phyloP scores from a whole-genome alignment of 495 filamentous ascomycete genomes.

The Oidiodendron maius region DNA sequence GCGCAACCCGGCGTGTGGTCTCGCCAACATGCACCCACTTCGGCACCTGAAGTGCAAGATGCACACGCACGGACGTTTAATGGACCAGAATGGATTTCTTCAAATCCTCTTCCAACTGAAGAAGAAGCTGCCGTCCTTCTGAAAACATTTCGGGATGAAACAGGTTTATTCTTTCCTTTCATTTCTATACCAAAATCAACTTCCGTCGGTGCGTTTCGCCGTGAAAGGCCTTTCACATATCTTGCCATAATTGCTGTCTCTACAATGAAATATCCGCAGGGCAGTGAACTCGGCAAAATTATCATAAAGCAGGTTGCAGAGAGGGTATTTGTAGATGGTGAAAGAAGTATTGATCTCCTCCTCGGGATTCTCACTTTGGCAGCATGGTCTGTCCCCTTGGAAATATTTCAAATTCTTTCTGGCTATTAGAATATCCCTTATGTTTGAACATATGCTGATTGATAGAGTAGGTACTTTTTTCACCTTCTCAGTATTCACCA shows the following conservation, averaged over 20 bases:
- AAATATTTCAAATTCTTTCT: not conserved
- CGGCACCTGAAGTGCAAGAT: no score
- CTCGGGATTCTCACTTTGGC: conserved; percentile 6
- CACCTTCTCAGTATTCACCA: not conserved
- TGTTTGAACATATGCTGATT: no score
- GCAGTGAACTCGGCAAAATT: not conserved
- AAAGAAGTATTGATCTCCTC: conserved; percentile 12
- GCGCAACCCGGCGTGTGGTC: not conserved
- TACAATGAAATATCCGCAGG: not conserved
- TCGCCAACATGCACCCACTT: not conserved
- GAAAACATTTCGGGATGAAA: conserved; percentile 9
- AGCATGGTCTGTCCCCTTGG: conserved; percentile 3
- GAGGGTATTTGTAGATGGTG: conserved; percentile 1
- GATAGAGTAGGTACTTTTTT: not conserved
- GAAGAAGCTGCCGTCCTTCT: not conserved
- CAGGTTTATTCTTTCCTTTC: conserved; percentile 15
- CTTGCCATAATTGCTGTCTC: conserved; percentile 12
- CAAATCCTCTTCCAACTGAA: not conserved
- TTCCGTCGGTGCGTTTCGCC: conserved; percentile 1
- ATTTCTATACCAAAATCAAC: conserved; percentile 1
- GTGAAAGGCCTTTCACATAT: conserved; percentile 7
- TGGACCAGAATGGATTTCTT: no score
- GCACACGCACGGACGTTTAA: no score
- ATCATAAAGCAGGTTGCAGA: conserved; percentile 7
- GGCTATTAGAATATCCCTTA: no score